phyloP scores from a whole-genome alignment of 495 filamentous ascomycete species.

The Gamarada debralockiae region DNA sequence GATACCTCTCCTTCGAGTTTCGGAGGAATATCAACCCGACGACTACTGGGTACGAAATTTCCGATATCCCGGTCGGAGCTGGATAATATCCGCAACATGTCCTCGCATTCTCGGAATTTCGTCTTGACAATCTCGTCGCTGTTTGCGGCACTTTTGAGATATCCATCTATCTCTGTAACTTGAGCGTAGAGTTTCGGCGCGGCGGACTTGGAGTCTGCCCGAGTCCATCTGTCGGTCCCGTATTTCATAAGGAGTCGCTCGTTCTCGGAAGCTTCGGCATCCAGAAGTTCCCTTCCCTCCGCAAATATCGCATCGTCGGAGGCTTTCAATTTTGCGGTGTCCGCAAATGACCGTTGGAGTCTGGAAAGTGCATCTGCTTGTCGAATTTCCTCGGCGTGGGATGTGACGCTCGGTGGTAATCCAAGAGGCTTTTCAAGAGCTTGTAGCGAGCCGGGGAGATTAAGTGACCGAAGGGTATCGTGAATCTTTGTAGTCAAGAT shows the following conservation, averaged over 20 bases:
- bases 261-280: slow-evolving; percentile 81
- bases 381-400: slow-evolving; percentile 93
- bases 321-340: slow-evolving; percentile 79
- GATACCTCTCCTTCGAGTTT: slow-evolving; percentile 74
- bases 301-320: slow-evolving; percentile 72
- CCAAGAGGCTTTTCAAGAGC: slow-evolving; percentile 94
- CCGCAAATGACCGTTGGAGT: slow-evolving; percentile 71
- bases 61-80: slow-evolving; percentile 76
- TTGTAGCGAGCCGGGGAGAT: slow-evolving; percentile 89
- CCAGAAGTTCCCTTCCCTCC: slow-evolving; percentile 74
- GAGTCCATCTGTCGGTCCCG: slow-evolving; percentile 82
- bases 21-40: slow-evolving; percentile 71
- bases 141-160: slow-evolving; percentile 78
- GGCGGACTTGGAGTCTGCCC: slow-evolving; percentile 63
- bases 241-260: slow-evolving; percentile 68
- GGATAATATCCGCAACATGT: slow-evolving; percentile 66
- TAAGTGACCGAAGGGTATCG: slow-evolving; percentile 76
- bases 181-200: slow-evolving; percentile 73
- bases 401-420: slow-evolving; percentile 75
- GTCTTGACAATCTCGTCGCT: slow-evolving; percentile 77
- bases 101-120: slow-evolving; percentile 74
- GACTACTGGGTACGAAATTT: slow-evolving; percentile 84
- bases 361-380: slow-evolving; percentile 81
- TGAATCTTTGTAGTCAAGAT: slow-evolving; percentile 74
- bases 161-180: slow-evolving; percentile 76